Evolutionary conservation across 2,329 filamentous ascomycete genomes (phyloP), one percentile per base, ranked within the genome.

Genomic region (Rosellinia necatrix): DNA sequence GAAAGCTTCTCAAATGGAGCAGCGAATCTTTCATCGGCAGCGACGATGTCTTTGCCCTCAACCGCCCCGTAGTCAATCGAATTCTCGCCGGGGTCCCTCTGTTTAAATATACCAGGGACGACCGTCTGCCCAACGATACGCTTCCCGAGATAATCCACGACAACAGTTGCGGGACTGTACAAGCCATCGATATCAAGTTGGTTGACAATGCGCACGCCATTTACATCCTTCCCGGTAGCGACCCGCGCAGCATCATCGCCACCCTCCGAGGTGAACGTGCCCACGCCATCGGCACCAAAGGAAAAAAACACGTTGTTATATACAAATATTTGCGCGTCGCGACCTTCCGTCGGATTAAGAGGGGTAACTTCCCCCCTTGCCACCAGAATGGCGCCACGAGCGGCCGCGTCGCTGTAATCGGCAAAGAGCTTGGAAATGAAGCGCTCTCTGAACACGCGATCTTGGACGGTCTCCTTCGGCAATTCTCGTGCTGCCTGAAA

Each of bases 251-350:
- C 94, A 76, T 99, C 94, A 64, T 99, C 93, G 17, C 94, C 94
- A 64, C 94, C 94, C 76, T 99, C 94, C 3, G 89, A 92, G 9
- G 92, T 92, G 73, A 99, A 99, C 13, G 94, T 99, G 38, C 94
- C 93, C 41, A 97, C 94, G 49, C 94, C 96, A 72, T 99, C 94
- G 40, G 94, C 93, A 60, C 94, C 94, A 66, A 97, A 97, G 0
- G 94, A 97, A 79, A 96, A 99, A 79, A 99, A 99, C 64, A 99
- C 92, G 75, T 99, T 99, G 81, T 97, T 97, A 80, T 97, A 97
- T 21, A 99, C 93, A 69, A 96, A 99, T 63, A 99, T 99, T 73
- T 99, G 94, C 3, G 94, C 94, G 72, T 99, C 93, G 64, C 83
- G 85, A 61, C 82, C 87, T 76, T 99, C 94, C 0, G 93, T 97